Base-by-base conservation (phyloP, 1,139 yeast species). In the Pichia sp. region DNA sequence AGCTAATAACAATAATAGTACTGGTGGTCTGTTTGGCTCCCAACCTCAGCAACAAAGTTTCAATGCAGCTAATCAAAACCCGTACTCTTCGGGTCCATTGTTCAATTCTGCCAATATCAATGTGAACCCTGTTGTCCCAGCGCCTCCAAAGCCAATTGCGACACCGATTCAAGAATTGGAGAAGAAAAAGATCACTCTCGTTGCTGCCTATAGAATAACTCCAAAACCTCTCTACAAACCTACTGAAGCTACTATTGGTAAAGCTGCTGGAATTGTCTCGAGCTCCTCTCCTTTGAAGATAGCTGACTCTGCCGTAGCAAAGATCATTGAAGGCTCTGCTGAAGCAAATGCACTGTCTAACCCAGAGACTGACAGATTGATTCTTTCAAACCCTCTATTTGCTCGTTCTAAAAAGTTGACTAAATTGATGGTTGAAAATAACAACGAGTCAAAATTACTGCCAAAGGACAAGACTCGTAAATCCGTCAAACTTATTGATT, bases 321-420 rank as follows among this genome's bases (percentile, higher is more conserved):
- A 64, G 16, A 47, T 64, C 16, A 47, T 62, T 45, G 62, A 54
- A 16, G 61, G 54, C 29, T 48, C 62, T 2, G 48, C 49, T 26
- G 61, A 57, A 11, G 34, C 52, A 11, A 52, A 54, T 38, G 59
- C 62, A 57, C 52, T 75, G 16, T 69, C 72, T 58, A 72, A 69
- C 52, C 58, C 72, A n/a, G 70, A 72, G 40, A 79, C 87, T 4
- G 93, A 87, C 67, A 78, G 80, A 50, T 84, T 90, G 3, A 85
- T 88, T 56, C 70, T 87, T 57, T 75, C 86, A 2, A 81, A 89
- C n/a, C 87, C 82, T 54, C 83, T 87, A 6, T 87, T 87, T 67
- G 79, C 86, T 4, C 90, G 90, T 31, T 80, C 81, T 52, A 73
- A 75, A 44, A 80, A 78, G 55, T 77, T 83, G 58, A 81, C 83